Base-by-base conservation (phyloP, 768 basidiomycete genomes). In the Astraeus odoratus region DNA sequence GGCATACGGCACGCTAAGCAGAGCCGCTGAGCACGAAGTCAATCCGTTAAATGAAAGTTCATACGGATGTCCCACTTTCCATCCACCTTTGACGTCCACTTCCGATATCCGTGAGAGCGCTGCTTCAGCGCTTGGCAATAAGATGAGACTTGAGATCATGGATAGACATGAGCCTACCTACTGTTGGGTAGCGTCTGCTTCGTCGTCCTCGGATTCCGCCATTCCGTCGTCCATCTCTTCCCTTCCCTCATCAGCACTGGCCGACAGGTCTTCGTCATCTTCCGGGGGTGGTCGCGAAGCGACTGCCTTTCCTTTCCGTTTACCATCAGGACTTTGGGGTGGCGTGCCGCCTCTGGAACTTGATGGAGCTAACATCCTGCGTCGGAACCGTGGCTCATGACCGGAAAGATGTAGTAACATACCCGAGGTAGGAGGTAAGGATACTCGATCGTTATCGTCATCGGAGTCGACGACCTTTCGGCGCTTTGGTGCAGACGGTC, bases 61-160 rank as follows among this genome's bases (percentile, higher is more conserved):
- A 54, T 59, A 94, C 93, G 89, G 78, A 52, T 84, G 71, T 10
- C 91, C 92, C 20, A 69, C 69, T 68, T 88, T 84, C 94, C 94
- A 90, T 15, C 85, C 84, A 16, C 83, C 83, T 42, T 77, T 69
- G 22, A 89, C 69, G 58, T 89, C 87, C n/a, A 89, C 83, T 30
- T 88, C 81, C 16, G 71, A 61, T 37, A 68, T 75, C 52, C 74
- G 74, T 18, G 71, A 73, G 24, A 88, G 61, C 8, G 76, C 83
- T 31, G 76, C 77, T 57, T 87, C 76, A n/a, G 80, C 86, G 64
- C 89, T 83, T 46, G 36, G 6, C 15, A 43, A 29, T 10, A 24
- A 26, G 39, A 48, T 48, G 24, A 22, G 33, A 12, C 49, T 25
- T 49, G 39, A 34, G 19, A 31, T 18, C 9, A 26, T 4, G 30